A percentile compares a stretch with the other conserved stretches of the same genome.
phyloP scores from a whole-genome alignment of 768 basidiomycete species.

The Podaxis sp. region DNA sequence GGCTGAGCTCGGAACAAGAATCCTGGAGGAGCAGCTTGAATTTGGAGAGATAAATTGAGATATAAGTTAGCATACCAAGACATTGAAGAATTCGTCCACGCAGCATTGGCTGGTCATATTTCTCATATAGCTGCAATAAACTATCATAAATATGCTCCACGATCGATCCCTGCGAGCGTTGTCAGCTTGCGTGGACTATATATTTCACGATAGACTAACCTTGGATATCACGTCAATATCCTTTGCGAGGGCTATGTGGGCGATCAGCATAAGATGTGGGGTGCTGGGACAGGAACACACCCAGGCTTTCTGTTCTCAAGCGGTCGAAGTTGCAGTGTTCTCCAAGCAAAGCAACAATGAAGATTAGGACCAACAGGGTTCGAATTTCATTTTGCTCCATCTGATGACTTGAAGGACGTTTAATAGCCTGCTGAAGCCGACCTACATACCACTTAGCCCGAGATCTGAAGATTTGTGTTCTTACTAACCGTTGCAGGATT shows the following conservation, averaged over 20 bases:
- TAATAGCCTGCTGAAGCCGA: constrained; percentile 61
- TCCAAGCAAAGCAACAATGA: constrained; percentile 81
- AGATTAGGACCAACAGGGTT: constrained; percentile 68
- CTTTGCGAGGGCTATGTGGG: constrained; percentile 42
- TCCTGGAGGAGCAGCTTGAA: constrained; percentile 41
- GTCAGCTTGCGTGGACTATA: not conserved
- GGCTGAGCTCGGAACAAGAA: constrained; percentile 93
- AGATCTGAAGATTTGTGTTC: constrained; percentile 1
- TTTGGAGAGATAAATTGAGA: not conserved
- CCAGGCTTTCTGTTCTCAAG: constrained; percentile 57
- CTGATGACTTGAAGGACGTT: constrained; percentile 36
- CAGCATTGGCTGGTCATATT: constrained; percentile 54
- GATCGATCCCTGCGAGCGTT: constrained; percentile 56
- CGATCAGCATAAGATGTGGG: not conserved
- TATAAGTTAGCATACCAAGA: constrained; percentile 53
- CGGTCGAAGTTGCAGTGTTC: constrained; percentile 89
- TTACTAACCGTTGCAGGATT: constrained; percentile 76
- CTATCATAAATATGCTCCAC: constrained; percentile 80
- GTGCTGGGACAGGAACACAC: constrained; percentile 37
- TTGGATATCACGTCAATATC: constrained; percentile 61
- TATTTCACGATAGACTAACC: constrained; percentile 28
- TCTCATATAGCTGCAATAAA: constrained; percentile 71
- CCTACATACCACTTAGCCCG: constrained; percentile 30
- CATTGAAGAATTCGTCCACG: constrained; percentile 81
- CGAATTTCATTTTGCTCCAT: constrained; percentile 49